Conservation (phyloP, 192 early-diverging fungal genomes). For the Linderina pennispora region DNA sequence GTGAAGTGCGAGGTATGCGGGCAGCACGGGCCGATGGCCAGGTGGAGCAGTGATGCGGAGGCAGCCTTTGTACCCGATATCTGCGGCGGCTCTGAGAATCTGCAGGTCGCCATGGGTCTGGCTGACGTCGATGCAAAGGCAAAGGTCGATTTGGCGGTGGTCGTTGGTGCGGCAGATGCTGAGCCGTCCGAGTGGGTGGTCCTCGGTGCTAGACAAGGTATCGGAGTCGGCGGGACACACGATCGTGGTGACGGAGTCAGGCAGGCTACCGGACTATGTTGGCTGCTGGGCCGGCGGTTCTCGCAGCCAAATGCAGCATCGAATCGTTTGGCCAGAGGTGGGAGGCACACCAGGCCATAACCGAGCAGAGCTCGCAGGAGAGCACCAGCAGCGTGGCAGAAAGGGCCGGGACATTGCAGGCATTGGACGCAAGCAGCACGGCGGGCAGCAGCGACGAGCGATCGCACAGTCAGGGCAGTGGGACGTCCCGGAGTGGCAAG, state of each 20-base stretch:
- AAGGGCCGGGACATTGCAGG: too few relatives aligned
- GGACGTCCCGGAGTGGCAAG: background rate
- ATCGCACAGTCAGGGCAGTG: background rate
- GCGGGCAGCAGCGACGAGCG: constrained; percentile 25
- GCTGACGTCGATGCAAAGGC: constrained; percentile 13
- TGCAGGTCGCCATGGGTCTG: constrained; percentile 2
- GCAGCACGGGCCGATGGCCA: constrained; percentile 6
- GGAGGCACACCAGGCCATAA: background rate
- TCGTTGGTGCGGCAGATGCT: constrained; percentile 5
- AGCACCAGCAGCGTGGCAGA: too few relatives aligned
- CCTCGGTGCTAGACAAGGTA: constrained; percentile 1
- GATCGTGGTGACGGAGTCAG: constrained; percentile 2
- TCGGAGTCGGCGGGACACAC: constrained; percentile 5
- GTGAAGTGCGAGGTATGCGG: constrained; percentile 23
- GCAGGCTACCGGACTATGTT: background rate
- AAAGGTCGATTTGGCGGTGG: constrained; percentile 13
- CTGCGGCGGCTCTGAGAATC: constrained; percentile 3
- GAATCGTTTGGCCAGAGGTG: constrained; percentile 1
- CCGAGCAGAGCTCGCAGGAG: background rate
- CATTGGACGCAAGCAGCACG: constrained; percentile 13
- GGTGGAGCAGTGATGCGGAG: background rate
- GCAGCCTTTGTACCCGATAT: constrained; percentile 19
- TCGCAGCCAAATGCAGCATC: constrained; percentile 6
- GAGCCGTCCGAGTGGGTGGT: constrained; percentile 5
- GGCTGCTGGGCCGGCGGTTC: background rate